Base-by-base conservation (phyloP, 305 asterid species). In the Plantago lanceolata region DNA sequence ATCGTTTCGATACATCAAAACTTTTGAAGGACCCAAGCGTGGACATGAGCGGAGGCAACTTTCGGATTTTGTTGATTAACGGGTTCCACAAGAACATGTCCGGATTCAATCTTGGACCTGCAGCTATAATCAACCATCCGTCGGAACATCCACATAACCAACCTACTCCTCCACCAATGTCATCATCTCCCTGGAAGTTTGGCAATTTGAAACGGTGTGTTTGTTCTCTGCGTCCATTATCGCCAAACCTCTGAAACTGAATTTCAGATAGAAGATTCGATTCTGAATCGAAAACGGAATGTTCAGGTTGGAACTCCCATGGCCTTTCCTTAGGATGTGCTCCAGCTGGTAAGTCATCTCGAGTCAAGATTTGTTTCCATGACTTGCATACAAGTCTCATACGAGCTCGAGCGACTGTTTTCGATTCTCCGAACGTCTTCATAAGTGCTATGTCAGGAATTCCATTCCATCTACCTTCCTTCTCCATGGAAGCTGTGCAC, bases 1-100 rank as follows among this genome's bases (percentile, higher is more conserved):
- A 50, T 19, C 13, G 12, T 50, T 6, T 19, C 3, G 16, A 4
- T 24, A 50, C 18, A 18, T 15, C 28, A n/a, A 50, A 19, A 50
- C 15, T 1, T 19, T 19, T 19, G 11, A 50, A 26, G 18, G 18
- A 50, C 0, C 15, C 3, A 7, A 50, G 56, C 1, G 28, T 50
- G 4, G 55, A 49, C 11, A 49, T 24, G 28, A 24, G 14, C 5
- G 55, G 26, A 3, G 55, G 55, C 24, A 49, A 24, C 20, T 5
- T 49, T 14, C 18, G 2, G 8, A n/a, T 24, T 14, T 3, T 1
- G 6, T 14, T 5, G 14, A 17, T 49, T 14, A 49, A 49, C 4
- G 55, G 55, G 55, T 49, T 49, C 55, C 55, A 49, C 26, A 49
- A 49, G 12, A 49, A 49, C 11, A 49, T 18, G 26, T 49, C 55